Evolutionary conservation across 2,329 filamentous ascomycete genomes (phyloP).

Genomic region (Aspergillus ochraceoroseus): DNA sequence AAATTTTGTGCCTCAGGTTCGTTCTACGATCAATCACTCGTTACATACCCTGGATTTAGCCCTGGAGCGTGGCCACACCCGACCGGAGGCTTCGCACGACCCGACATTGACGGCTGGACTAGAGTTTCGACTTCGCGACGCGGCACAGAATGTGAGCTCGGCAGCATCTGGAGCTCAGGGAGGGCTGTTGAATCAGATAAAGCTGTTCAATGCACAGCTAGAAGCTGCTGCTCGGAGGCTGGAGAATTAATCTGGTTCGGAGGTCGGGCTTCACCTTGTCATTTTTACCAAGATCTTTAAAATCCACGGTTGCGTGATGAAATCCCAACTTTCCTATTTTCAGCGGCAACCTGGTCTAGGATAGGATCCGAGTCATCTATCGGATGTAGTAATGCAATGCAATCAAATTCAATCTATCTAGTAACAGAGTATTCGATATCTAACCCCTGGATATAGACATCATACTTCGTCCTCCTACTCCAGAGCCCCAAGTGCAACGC

Average conservation of each 20-base stretch:
- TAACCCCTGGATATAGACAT: too few relatives aligned
- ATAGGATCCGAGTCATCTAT: too few relatives aligned
- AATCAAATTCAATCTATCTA: too few relatives aligned
- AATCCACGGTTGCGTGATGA: too few relatives aligned
- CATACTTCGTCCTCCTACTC: too few relatives aligned
- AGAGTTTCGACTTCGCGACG: slow-evolving; percentile 42
- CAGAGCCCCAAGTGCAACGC: too few relatives aligned
- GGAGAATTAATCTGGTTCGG: slow-evolving; percentile 20
- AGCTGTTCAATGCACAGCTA: slow-evolving; percentile 42
- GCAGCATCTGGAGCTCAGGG: slow-evolving; percentile 37
- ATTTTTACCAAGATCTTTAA: background rate
- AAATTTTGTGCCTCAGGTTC: slow-evolving; percentile 25
- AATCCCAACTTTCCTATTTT: too few relatives aligned
- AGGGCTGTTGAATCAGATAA: slow-evolving; percentile 41
- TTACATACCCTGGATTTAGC: slow-evolving; percentile 42
- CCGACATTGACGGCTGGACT: slow-evolving; percentile 32
- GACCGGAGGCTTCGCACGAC: slow-evolving; percentile 16
- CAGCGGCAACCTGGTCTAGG: too few relatives aligned
- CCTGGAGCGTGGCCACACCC: slow-evolving; percentile 37
- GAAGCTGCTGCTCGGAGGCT: slow-evolving; percentile 33
- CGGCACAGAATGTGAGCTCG: slow-evolving; percentile 41
- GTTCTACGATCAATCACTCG: slow-evolving; percentile 41
- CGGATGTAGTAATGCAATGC: too few relatives aligned
- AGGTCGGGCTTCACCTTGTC: background rate
- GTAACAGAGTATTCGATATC: too few relatives aligned